Evolutionary conservation across 441 rosid species (phyloP), one percentile per base, ranked within the genome.

Genomic region (Euphorbia corollata): DNA sequence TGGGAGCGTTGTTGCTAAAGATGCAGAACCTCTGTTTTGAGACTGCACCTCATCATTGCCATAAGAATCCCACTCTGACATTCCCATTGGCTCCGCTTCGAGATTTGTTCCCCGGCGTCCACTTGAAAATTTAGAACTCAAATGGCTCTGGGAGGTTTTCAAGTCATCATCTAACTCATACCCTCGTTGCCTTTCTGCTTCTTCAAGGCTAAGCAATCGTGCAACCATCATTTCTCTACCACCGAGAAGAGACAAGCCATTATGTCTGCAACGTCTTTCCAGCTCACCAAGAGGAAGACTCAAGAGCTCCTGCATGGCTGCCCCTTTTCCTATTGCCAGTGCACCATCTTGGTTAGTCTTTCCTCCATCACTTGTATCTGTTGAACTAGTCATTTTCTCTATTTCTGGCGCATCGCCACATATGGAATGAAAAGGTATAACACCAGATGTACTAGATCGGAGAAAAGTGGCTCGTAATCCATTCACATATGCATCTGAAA

Each of bases 171-270:
- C 96, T 60, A 83, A 75, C 58, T 90, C 99, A 74, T 84, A 90
- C 36, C 90, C 86, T 71, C 94, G 89, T 81, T 84, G 98, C 78
- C 82, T 92, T 79, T 92, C 99, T 59, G 96, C 91, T 78, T 96
- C 97, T 79, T 92, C 99, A 64, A 96, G 88, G 78, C 95, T 87
- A 65, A 96, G 84, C 75, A 96, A 78, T 65, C 98, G 77, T 15
- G 96, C 82, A 85, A 96, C 98, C 99, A 96, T 96, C 83, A 81
- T 84, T 66, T 84, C 98, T 85, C 99, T 90, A 75, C 98, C 98
- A 72, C 98, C 99, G 71, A 87, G 82, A 66, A 92, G 98, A 59
- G 99, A 96, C 76, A 96, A 79, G 27, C 99, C 99, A 67, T 96
- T 96, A 78, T 96, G 97, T 67, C 97, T 85, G 74, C 99, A 92